Percentiles rank a stretch among this genome's conserved stretches.
phyloP scores from a whole-genome alignment of 495 filamentous ascomycete genomes.

The Penicillium crystallinum region DNA sequence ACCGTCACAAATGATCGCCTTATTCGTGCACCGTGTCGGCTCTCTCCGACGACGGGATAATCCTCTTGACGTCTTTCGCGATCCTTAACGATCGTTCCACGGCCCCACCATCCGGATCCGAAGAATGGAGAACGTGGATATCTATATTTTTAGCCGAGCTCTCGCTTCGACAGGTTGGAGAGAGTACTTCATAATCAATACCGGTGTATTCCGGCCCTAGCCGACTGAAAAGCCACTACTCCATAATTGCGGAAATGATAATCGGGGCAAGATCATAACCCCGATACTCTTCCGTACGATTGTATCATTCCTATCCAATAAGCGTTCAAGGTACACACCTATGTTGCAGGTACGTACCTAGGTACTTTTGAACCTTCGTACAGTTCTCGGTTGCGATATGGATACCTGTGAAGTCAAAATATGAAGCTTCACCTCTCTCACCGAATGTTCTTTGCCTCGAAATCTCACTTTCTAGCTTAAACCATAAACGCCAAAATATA shows the following conservation, averaged over 20 bases:
- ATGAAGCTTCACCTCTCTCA: neutral
- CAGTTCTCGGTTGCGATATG: neutral
- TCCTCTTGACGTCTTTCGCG: neutral
- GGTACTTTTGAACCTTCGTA: neutral
- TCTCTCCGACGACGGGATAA: neutral
- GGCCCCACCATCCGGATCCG: slow-evolving; percentile 38
- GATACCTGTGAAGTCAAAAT: neutral
- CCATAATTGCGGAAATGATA: no score
- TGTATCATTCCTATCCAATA: slow-evolving; percentile 4
- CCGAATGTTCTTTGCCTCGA: slow-evolving; percentile 4
- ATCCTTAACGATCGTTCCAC: slow-evolving; percentile 3
- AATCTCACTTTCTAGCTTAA: neutral
- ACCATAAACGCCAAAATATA: neutral
- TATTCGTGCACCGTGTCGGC: neutral
- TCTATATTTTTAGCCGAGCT: slow-evolving; percentile 4
- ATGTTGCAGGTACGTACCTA: neutral
- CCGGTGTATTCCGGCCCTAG: neutral
- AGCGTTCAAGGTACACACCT: no score
- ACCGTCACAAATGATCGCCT: neutral
- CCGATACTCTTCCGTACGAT: neutral
- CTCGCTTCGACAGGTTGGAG: no score
- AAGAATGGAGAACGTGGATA: slow-evolving; percentile 12
- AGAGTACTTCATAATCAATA: no score
- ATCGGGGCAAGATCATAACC: slow-evolving; percentile 1
- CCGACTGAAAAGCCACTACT: neutral